phyloP scores from a whole-genome alignment of 495 filamentous ascomycete species.

The Penicillium taxi region DNA sequence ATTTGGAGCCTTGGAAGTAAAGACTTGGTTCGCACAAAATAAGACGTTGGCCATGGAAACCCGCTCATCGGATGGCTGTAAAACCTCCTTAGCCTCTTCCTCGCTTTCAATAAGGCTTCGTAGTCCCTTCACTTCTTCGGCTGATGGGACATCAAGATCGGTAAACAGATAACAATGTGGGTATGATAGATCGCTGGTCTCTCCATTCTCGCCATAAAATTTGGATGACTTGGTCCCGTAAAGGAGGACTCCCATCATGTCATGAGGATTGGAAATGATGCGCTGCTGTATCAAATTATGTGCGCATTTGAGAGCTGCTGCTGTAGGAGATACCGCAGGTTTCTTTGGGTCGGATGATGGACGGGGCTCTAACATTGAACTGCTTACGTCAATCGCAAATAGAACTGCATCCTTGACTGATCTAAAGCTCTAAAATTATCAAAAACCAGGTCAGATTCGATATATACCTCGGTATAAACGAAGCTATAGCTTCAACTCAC shows the following conservation, averaged over 20 bases:
- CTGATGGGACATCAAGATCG: conserved; percentile 81
- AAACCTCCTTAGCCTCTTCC: conserved; percentile 50
- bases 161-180: conserved; percentile 88
- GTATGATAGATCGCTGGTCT: conserved; percentile 58
- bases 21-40: conserved; percentile 93
- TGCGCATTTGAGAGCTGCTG: conserved; percentile 87
- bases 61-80: conserved; percentile 59
- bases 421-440: conserved; percentile 63
- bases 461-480: too few species aligned
- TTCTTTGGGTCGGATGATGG: conserved; percentile 61
- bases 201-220: conserved; percentile 62
- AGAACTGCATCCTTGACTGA: conserved; percentile 91
- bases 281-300: conserved; percentile 95
- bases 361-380: conserved; percentile 75
- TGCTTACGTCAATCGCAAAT: conserved; percentile 90
- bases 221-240: conserved; percentile 85
- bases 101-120: conserved; percentile 69
- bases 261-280: conserved; percentile 91
- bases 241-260: conserved; percentile 96
- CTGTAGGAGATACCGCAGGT: conserved; percentile 59
- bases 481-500: conserved; percentile 37
- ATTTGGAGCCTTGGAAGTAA: conserved; percentile 90
- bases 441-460: conserved; percentile 1
- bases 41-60: conserved; percentile 84
- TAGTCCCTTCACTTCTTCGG: conserved; percentile 74